Percentiles rank a stretch among this genome's conserved stretches.
Conservation (phyloP, 805 yeast genomes). For the Suhomyces pyralidae region DNA sequence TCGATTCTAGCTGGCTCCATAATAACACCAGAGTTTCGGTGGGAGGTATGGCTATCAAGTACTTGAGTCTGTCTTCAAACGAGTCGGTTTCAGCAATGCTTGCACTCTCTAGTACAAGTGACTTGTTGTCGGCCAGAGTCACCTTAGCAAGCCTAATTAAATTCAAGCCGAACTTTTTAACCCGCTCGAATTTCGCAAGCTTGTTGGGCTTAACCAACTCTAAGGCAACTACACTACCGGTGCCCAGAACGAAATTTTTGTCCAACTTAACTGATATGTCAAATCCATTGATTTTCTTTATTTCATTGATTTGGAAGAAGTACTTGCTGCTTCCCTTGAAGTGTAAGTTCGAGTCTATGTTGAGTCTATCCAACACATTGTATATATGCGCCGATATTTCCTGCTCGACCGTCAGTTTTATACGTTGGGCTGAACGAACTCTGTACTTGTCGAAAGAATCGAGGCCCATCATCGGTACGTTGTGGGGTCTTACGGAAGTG, state of each 20-base stretch:
- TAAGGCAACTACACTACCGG: slow-evolving; percentile 15
- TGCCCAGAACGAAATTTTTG: background rate
- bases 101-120: background rate
- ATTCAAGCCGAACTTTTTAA: slow-evolving; percentile 22
- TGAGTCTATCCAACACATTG: slow-evolving; percentile 18
- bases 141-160: slow-evolving; percentile 13
- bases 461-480: background rate
- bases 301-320: slow-evolving; percentile 15
- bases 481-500: background rate
- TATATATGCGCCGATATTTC: slow-evolving; percentile 13
- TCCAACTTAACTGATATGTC: slow-evolving; percentile 3
- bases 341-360: slow-evolving; percentile 11
- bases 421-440: background rate
- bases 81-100: slow-evolving; percentile 1
- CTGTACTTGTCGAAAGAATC: background rate
- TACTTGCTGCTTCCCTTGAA: slow-evolving; percentile 31
- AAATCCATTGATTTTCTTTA: slow-evolving; percentile 3
- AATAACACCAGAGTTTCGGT: background rate
- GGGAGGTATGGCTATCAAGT: slow-evolving; percentile 5
- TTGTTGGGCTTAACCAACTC: slow-evolving; percentile 27
- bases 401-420: background rate
- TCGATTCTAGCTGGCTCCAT: background rate
- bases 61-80: slow-evolving; percentile 8
- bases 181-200: slow-evolving; percentile 16
- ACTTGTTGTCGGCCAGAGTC: background rate